phyloP scores from a whole-genome alignment of 225 moss, liverwort and hornwort species.

The Bryoerythrophyllum caledonicum region DNA sequence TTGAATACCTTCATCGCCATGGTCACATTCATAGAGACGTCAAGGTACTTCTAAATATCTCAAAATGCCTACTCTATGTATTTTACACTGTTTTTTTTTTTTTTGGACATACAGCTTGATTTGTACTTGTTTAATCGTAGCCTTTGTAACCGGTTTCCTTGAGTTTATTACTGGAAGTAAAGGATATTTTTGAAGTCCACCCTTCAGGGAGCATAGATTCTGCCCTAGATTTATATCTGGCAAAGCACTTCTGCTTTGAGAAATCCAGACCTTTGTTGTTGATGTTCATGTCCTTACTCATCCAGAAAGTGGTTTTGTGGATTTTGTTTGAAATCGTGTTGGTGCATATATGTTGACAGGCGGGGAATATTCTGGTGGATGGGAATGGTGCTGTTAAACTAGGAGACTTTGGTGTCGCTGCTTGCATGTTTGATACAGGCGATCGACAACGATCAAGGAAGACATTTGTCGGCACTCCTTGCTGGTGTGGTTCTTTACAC shows the following conservation, averaged over 20 bases:
- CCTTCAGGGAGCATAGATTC: background rate
- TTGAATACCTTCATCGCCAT: slow-evolving; percentile 91
- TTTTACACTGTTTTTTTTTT: slow-evolving; percentile 1
- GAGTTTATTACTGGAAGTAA: background rate
- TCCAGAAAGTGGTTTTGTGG: background rate
- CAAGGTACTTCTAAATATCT: slow-evolving; percentile 40
- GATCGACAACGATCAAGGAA: slow-evolving; percentile 92
- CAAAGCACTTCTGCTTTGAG: background rate
- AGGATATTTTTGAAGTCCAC: background rate
- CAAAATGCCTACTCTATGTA: background rate
- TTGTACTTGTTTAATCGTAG: slow-evolving; percentile 1
- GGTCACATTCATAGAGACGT: slow-evolving; percentile 98
- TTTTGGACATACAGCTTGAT: slow-evolving; percentile 10
- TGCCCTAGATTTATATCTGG: background rate
- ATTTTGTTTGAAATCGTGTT: background rate
- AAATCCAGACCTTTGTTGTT: background rate
- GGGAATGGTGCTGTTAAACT: slow-evolving; percentile 76
- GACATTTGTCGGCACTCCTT: slow-evolving; percentile 96
- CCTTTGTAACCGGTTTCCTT: slow-evolving; percentile 2
- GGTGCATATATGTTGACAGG: slow-evolving; percentile 38
- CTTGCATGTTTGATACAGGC: slow-evolving; percentile 97
- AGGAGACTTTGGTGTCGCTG: slow-evolving; percentile 92
- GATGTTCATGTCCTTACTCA: background rate
- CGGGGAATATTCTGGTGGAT: slow-evolving; percentile 91
- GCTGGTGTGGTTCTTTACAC: slow-evolving; percentile 57